Conservation (phyloP, 345 rosid species). For the Heritiera littoralis region DNA sequence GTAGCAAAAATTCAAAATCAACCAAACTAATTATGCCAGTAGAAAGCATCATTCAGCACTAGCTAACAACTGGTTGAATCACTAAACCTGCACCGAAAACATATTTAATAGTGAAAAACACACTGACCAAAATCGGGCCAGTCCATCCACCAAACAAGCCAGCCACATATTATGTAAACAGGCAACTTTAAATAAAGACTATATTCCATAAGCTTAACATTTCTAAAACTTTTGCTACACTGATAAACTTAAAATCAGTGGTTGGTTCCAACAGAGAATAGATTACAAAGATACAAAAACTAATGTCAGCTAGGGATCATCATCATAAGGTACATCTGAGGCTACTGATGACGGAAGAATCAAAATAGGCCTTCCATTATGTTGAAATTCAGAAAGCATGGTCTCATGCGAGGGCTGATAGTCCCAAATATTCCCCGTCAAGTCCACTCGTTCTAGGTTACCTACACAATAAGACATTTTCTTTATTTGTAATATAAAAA, state of each 20-base stretch:
- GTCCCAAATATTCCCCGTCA: constrained; percentile 70
- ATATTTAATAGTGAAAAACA: not conserved
- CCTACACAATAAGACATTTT: constrained; percentile 38
- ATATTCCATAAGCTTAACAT: not conserved
- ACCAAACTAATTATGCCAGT: not conserved
- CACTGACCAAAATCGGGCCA: not conserved
- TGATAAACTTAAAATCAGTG: not conserved
- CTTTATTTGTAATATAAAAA: constrained; percentile 2
- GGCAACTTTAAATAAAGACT: not conserved
- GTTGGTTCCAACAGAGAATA: not conserved
- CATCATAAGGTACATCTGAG: constrained; percentile 62
- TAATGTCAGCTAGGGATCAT: constrained; percentile 58
- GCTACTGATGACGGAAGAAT: constrained; percentile 43
- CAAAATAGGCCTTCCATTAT: constrained; percentile 59
- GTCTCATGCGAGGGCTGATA: constrained; percentile 38
- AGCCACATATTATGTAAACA: not conserved
- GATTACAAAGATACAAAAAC: not conserved
- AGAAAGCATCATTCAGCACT: not conserved
- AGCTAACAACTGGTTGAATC: not conserved
- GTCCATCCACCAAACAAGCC: not conserved
- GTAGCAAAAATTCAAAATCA: not conserved
- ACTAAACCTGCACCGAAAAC: not conserved
- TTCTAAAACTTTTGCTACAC: not conserved
- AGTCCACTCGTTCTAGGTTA: constrained; percentile 61
- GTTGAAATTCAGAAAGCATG: constrained; percentile 56